Evolutionary conservation across 768 basidiomycete genomes (phyloP).

Genomic region (Rubroboletus satanas): DNA sequence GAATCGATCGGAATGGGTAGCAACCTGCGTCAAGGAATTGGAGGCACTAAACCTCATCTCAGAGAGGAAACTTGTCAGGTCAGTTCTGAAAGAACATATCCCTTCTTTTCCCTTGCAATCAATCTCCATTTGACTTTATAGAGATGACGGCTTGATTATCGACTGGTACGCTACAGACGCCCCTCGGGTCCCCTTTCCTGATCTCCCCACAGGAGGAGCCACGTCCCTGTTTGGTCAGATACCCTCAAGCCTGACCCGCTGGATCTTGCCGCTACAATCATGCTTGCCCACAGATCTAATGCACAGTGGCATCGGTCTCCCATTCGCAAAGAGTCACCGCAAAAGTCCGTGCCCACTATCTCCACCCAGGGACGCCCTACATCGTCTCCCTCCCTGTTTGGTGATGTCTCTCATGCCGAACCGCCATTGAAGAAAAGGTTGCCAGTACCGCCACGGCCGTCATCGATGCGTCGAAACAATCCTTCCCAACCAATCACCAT

Average conservation of each 20-base stretch:
- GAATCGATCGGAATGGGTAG: slow-evolving; percentile 23
- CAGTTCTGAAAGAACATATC: background rate
- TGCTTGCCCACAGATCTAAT: slow-evolving; percentile 25
- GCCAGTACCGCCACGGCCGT: slow-evolving; percentile 20
- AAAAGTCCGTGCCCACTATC: background rate
- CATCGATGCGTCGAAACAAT: slow-evolving; percentile 6
- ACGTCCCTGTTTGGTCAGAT: slow-evolving; percentile 31
- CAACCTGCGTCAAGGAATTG: slow-evolving; percentile 17
- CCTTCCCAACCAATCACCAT: background rate
- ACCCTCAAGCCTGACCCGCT: slow-evolving; percentile 23
- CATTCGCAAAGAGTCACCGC: background rate
- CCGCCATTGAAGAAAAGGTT: slow-evolving; percentile 10
- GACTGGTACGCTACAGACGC: slow-evolving; percentile 24
- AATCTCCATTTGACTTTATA: background rate
- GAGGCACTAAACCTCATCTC: slow-evolving; percentile 18
- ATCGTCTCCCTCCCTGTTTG: background rate
- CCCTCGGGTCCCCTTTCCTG: background rate
- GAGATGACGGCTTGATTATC: slow-evolving; percentile 30
- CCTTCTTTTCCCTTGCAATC: background rate
- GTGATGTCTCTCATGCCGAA: background rate
- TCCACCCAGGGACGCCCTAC: background rate
- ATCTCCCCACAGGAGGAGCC: slow-evolving; percentile 24
- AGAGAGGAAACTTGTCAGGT: slow-evolving; percentile 30
- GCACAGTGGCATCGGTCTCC: slow-evolving; percentile 9
- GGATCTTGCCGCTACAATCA: slow-evolving; percentile 29